Conservation (phyloP, 306 rosid genomes). For the Prunus mira region DNA sequence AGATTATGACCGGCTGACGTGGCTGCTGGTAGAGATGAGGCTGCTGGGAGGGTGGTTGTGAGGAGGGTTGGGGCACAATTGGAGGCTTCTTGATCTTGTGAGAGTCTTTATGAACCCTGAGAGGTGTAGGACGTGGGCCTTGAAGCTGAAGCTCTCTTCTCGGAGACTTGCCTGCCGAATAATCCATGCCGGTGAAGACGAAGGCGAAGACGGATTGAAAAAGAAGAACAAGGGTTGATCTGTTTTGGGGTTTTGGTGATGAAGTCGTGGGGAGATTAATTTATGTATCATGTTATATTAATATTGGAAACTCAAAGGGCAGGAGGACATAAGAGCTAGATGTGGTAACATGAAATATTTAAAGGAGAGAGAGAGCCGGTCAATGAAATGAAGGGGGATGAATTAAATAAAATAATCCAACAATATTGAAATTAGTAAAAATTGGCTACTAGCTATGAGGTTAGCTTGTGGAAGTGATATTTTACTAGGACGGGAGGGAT, state of each 20-base stretch:
- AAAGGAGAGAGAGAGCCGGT: slow-evolving; percentile 7
- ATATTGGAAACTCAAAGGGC: not conserved
- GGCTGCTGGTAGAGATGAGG: slow-evolving; percentile 45
- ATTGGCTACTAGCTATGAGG: slow-evolving; percentile 14
- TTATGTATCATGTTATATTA: slow-evolving; percentile 9
- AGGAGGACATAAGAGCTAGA: not conserved
- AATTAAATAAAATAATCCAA: not conserved
- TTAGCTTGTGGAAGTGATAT: not conserved
- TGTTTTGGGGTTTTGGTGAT: slow-evolving; percentile 2
- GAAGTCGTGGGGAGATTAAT: not conserved
- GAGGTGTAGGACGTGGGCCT: slow-evolving; percentile 79
- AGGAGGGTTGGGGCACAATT: slow-evolving; percentile 36
- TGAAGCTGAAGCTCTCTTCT: slow-evolving; percentile 71
- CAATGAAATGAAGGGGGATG: slow-evolving; percentile 15
- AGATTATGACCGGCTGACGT: slow-evolving; percentile 69
- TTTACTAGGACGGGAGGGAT: not conserved
- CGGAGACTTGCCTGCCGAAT: slow-evolving; percentile 45
- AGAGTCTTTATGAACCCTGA: slow-evolving; percentile 63
- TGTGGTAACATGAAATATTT: slow-evolving; percentile 18
- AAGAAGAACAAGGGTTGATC: not conserved
- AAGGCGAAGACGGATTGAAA: not conserved
- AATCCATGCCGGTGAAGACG: slow-evolving; percentile 23
- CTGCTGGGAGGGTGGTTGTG: not conserved
- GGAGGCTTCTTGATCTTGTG: slow-evolving; percentile 78
- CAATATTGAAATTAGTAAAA: not conserved